Evolutionary conservation across 768 basidiomycete genomes (phyloP), one percentile per base, ranked within the genome.

Genomic region (Boletus vinaceobasis): DNA sequence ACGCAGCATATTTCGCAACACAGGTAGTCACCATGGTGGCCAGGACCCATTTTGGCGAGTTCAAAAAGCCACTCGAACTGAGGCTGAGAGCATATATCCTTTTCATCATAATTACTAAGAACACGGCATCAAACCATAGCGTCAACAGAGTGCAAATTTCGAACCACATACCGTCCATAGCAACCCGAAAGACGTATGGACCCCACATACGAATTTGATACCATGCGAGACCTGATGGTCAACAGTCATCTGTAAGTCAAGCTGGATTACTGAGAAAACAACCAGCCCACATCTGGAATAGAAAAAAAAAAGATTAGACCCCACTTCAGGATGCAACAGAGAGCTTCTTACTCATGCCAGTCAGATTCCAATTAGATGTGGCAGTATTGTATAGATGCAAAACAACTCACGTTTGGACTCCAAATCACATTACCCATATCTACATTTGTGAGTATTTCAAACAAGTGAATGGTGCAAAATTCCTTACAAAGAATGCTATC

Each of bases 31-130:
- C n/a, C 52, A 64, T 60, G 13, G 15, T 21, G 4, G 11, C 38
- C 17, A 52, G 29, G 11, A 64, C 46, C 52, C 7, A 54, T 29
- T 47, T 63, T 7, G 53, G 19, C 0, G 53, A 48, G n/a, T 14
- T 49, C n/a, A 63, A 26, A 7, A 60, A 55, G 33, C 42, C n/a
- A 2, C 27, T 36, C 7, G 56, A 40, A 29, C 15, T 31, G 15
- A 7, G 14, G 40, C 62, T 64, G 19, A 64, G 27, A 10, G 48
- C 59, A 2, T 57, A 17, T 56, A 64, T 33, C 43, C 63, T 58
- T 43, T 45, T 64, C 40, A 64, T 64, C 63, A 64, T 53, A 45
- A 64, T 59, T 10, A 57, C 63, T 64, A 8, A 9, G 31, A 38
- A 29, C 6, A 37, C 4, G 13, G 7, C 10, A 7, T 64, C 10